phyloP scores from a whole-genome alignment of 1,139 yeast species.

The Yamadazyma diospyri region DNA sequence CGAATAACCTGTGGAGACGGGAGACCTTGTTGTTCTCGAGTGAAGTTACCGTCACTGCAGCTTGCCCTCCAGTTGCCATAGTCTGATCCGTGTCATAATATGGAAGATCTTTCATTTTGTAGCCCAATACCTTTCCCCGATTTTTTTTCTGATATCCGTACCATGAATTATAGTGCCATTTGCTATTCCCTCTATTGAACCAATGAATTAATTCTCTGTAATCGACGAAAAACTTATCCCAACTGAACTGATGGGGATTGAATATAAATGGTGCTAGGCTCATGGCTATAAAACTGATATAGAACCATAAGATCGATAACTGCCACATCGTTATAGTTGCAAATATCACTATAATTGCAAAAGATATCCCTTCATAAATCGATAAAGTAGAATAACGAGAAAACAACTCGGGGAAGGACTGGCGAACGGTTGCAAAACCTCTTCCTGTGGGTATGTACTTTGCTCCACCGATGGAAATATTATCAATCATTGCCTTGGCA shows the following conservation, averaged over 20 bases:
- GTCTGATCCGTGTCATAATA: not conserved
- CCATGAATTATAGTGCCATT: slow-evolving; percentile 57
- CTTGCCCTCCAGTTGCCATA: not conserved
- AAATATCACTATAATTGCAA: slow-evolving; percentile 57
- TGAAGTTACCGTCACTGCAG: slow-evolving; percentile 6
- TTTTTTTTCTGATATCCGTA: slow-evolving; percentile 47
- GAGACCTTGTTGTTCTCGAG: slow-evolving; percentile 37
- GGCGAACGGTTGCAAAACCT: slow-evolving; percentile 74
- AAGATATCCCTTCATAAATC: slow-evolving; percentile 61
- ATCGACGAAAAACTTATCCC: slow-evolving; percentile 67
- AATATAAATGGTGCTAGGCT: slow-evolving; percentile 77
- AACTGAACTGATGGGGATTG: slow-evolving; percentile 82
- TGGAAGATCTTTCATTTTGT: slow-evolving; percentile 34
- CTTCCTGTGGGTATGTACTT: slow-evolving; percentile 80
- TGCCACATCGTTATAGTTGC: slow-evolving; percentile 74
- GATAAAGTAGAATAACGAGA: slow-evolving; percentile 62
- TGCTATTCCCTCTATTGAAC: slow-evolving; percentile 64
- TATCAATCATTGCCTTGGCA: slow-evolving; percentile 64
- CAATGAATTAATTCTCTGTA: slow-evolving; percentile 64
- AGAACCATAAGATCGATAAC: slow-evolving; percentile 76
- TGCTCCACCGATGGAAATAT: slow-evolving; percentile 80
- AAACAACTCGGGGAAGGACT: slow-evolving; percentile 57
- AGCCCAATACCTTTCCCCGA: slow-evolving; percentile 67
- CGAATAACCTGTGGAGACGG: slow-evolving; percentile 39
- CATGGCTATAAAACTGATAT: slow-evolving; percentile 69